Base-by-base conservation (phyloP, 768 basidiomycete species). In the Lentinula boryana region DNA sequence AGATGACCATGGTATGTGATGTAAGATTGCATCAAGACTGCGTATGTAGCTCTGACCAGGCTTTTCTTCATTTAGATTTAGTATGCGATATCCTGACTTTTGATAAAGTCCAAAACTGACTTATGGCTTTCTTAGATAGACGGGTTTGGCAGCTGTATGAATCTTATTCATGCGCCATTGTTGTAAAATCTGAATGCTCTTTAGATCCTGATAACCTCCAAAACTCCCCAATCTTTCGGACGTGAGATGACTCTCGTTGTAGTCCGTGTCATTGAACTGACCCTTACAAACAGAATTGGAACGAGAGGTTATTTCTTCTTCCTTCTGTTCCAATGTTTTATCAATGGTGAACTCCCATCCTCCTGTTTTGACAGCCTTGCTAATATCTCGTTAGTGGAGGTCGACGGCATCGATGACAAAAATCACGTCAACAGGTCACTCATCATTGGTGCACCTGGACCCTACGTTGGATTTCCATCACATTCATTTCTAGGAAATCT, bases 321-420 rank as follows among this genome's bases (percentile, higher is more conserved):
- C 75, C 78, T 96, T 21, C 78, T 99, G 1, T 98, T 99, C 78
- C 96, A 99, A 66, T 92, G 91, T 65, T 95, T 95, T 71, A 84
- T 90, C 66, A 87, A 89, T 63, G 83, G 91, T 90, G 66, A 57
- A 82, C 56, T 63, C 61, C 55, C n/a, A 56, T 18, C 31, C n/a
- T 62, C 31, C 51, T 32, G 46, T 12, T 61, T 52, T 44, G 61
- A 51, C 31, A 35, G 10, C 32, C 27, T 32, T 27, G 35, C 59
- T 70, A 69, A 68, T 63, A 56, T 10, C 64, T 60, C 5, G 50
- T 31, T 64, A 87, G 91, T 86, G 62, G 84, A 82, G 1, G 58
- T 90, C 18, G 96, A 98, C 68, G 94, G 94, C 4, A 71, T 83
- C 13, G 78, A 87, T 62, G 86, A 87, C 62, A 70, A 71, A 13